These are phyloP conservation scores for Kandelia obovata DNA, from an alignment of 345 rosid species.

Conservation along the genomic window DNA sequence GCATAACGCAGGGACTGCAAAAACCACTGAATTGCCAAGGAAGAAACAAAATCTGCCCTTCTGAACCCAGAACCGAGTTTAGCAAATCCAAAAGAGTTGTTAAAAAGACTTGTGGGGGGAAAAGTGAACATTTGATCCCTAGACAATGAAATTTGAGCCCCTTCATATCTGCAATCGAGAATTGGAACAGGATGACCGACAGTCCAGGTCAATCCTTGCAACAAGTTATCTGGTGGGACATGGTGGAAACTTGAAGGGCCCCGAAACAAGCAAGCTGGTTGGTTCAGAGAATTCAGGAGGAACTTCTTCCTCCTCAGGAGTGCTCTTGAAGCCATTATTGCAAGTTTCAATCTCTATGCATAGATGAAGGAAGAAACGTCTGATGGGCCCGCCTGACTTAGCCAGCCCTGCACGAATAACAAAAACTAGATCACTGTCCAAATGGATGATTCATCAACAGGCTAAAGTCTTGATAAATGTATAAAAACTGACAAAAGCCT, in stretches of 20 bases:
- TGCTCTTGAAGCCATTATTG: conserved; percentile 65
- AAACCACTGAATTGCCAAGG: conserved; percentile 38
- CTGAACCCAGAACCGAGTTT: conserved; percentile 37
- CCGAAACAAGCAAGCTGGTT: conserved; percentile 31
- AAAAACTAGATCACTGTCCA: not conserved
- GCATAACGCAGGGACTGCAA: conserved; percentile 37
- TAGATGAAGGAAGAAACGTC: conserved; percentile 8
- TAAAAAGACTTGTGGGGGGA: conserved; percentile 15
- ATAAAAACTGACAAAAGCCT: not conserved
- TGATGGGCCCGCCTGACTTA: conserved; percentile 23
- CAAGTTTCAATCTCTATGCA: conserved; percentile 8
- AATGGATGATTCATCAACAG: too few species aligned
- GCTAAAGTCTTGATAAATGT: not conserved
- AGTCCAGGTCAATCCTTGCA: conserved; percentile 19
- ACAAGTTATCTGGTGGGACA: conserved; percentile 21
- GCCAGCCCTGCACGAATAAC: conserved; percentile 21
- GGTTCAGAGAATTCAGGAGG: conserved; percentile 35
- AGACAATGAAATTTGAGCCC: conserved; percentile 25
- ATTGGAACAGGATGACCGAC: conserved; percentile 18
- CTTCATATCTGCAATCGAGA: conserved; percentile 26
- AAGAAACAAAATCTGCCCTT: conserved; percentile 30
- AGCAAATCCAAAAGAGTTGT: conserved; percentile 26
- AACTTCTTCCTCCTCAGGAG: conserved; percentile 50
- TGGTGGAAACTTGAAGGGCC: conserved; percentile 38
- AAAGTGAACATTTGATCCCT: conserved; percentile 21